Evolutionary conservation across 768 basidiomycete genomes (phyloP).

Genomic region (Kwoniella sp.): DNA sequence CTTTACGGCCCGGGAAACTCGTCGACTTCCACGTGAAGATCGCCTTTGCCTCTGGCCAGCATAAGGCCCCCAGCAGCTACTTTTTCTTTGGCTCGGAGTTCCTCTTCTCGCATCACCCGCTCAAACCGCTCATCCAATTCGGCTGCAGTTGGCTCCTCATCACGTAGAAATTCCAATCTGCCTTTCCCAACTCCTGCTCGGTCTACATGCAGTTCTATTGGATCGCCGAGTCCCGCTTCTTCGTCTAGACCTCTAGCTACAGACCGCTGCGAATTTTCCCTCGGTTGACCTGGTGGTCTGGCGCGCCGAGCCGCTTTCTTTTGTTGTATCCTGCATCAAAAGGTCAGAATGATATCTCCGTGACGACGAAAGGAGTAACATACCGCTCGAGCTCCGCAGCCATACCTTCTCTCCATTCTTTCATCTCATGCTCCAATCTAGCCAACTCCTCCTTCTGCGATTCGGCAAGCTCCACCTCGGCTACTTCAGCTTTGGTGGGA

Average conservation of each 20-base stretch:
- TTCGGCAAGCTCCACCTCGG: constrained; percentile 32
- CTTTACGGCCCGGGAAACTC: neutral
- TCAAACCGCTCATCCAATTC: constrained; percentile 17
- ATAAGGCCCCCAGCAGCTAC: constrained; percentile 15
- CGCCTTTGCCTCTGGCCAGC: constrained; percentile 14
- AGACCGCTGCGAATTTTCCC: constrained; percentile 2
- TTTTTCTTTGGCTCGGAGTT: constrained; percentile 12
- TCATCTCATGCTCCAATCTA: constrained; percentile 44
- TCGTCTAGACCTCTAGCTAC: constrained; percentile 6
- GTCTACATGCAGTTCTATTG: neutral
- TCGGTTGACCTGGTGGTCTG: neutral
- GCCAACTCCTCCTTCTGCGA: constrained; percentile 41
- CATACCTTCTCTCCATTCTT: constrained; percentile 40
- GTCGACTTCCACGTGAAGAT: constrained; percentile 7
- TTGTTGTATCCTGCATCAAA: constrained; percentile 31
- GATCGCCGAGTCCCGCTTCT: neutral
- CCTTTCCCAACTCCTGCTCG: neutral
- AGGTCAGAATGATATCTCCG: too few species aligned
- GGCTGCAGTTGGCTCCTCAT: neutral
- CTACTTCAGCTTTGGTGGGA: constrained; percentile 37
- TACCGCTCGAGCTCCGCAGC: constrained; percentile 46
- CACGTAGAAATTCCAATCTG: neutral
- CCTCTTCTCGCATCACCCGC: constrained; percentile 15
- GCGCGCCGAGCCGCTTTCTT: constrained; percentile 43
- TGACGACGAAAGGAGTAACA: constrained; percentile 5